Conservation (phyloP, 1,139 yeast species). For the Scheffersomyces lignicola region DNA sequence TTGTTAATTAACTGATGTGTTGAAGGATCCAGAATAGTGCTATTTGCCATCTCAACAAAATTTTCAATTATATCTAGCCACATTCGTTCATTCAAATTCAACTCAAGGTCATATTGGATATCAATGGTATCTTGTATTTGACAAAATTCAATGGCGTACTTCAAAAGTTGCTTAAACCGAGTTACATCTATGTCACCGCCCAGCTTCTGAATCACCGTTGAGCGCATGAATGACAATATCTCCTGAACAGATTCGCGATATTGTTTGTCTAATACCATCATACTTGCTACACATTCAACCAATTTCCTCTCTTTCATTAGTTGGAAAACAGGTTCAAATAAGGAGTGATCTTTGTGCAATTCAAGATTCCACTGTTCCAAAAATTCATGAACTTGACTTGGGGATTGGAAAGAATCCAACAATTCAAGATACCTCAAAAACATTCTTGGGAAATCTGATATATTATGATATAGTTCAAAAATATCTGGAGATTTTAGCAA, state of each 20-base stretch:
- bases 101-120: slow-evolving; percentile 14
- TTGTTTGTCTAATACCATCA: slow-evolving; percentile 22
- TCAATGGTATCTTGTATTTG: slow-evolving; percentile 19
- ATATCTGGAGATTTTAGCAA: slow-evolving; percentile 15
- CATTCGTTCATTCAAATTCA: slow-evolving; percentile 31
- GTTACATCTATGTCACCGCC: too few species aligned
- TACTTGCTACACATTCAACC: slow-evolving; percentile 18
- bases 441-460: slow-evolving; percentile 11
- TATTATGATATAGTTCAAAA: background rate
- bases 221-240: slow-evolving; percentile 21
- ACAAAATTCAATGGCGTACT: slow-evolving; percentile 36
- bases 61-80: slow-evolving; percentile 39
- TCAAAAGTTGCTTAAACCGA: slow-evolving; percentile 29
- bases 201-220: slow-evolving; percentile 5
- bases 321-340: slow-evolving; percentile 15
- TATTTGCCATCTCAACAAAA: slow-evolving; percentile 22
- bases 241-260: slow-evolving; percentile 27
- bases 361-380: slow-evolving; percentile 16
- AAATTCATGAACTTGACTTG: slow-evolving; percentile 15
- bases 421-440: slow-evolving; percentile 31
- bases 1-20: slow-evolving; percentile 35
- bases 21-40: slow-evolving; percentile 7
- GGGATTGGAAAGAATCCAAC: slow-evolving; percentile 23
- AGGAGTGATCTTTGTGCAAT: slow-evolving; percentile 16
- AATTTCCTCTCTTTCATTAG: slow-evolving; percentile 26